A percentile compares a stretch with the other conserved stretches of the same genome.
Conservation (phyloP, 2,329 filamentous ascomycete species). For the Exophiala alcalophila region DNA sequence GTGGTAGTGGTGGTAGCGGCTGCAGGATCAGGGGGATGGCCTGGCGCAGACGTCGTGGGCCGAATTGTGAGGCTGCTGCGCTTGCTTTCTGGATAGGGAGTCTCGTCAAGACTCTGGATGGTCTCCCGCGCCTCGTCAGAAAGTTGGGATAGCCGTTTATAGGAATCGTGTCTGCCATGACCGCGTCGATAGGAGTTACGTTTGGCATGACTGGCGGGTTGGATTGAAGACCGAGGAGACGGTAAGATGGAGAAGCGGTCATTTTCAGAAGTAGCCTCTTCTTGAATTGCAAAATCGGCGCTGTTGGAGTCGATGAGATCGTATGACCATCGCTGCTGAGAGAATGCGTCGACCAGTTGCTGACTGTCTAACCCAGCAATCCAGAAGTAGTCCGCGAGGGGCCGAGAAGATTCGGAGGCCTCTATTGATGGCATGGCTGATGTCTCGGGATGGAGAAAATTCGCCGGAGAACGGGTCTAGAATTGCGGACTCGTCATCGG, state of each 20-base stretch:
- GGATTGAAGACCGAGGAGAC: slow-evolving; percentile 44
- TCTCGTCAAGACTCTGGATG: slow-evolving; percentile 50
- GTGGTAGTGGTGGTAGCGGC: slow-evolving; percentile 41
- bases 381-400: slow-evolving; percentile 66
- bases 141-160: slow-evolving; percentile 38
- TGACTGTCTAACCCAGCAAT: slow-evolving; percentile 52
- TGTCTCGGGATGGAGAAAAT: no score
- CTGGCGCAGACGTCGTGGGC: no score
- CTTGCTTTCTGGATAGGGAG: slow-evolving; percentile 56
- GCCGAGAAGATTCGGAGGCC: slow-evolving; percentile 42
- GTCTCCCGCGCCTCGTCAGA: slow-evolving; percentile 41
- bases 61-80: slow-evolving; percentile 62
- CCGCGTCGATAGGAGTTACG: no score
- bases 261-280: slow-evolving; percentile 57
- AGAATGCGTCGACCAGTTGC: slow-evolving; percentile 45
- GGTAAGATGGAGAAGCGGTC: slow-evolving; percentile 37
- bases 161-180: slow-evolving; percentile 39
- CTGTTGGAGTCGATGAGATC: slow-evolving; percentile 40
- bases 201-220: no score
- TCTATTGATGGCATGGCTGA: slow-evolving; percentile 18
- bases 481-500: no score
- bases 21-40: no score
- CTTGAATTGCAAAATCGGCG: slow-evolving; percentile 52
- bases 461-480: no score
- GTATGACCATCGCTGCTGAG: slow-evolving; percentile 22